Percentiles rank a stretch among this genome's conserved stretches.
Evolutionary conservation across 345 rosid species (phyloP).

Genomic region (Melastoma malabathricum): DNA sequence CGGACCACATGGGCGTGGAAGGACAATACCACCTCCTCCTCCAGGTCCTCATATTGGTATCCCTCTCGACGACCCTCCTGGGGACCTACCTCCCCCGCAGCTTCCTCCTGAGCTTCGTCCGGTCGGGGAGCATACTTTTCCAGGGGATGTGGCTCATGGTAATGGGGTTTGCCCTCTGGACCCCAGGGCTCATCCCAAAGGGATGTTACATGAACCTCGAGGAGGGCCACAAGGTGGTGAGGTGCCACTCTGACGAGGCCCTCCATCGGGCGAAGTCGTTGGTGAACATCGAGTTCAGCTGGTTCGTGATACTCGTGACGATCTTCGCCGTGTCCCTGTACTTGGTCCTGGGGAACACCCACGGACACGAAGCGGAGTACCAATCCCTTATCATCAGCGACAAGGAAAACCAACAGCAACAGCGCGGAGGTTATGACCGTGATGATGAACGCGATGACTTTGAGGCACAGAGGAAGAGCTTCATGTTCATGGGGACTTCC

Average conservation of each 20-base stretch:
- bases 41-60: conserved; percentile 39
- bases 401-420: neutral
- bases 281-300: conserved; percentile 59
- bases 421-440: conserved; percentile 11
- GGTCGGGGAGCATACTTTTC: conserved; percentile 50
- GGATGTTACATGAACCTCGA: conserved; percentile 51
- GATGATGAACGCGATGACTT: conserved; percentile 35
- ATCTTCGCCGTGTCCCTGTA: conserved; percentile 30
- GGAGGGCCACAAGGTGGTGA: conserved; percentile 54
- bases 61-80: conserved; percentile 46
- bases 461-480: conserved; percentile 29
- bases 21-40: conserved; percentile 75
- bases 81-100: conserved; percentile 48
- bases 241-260: conserved; percentile 37
- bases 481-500: conserved; percentile 17
- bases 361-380: conserved; percentile 27
- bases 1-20: conserved; percentile 74
- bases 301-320: conserved; percentile 33
- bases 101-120: conserved; percentile 53
- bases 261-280: conserved; percentile 65
- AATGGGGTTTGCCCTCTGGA: conserved; percentile 75
- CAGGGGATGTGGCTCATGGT: conserved; percentile 70
- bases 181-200: conserved; percentile 44
- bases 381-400: conserved; percentile 22
- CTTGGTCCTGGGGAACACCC: conserved; percentile 22